A percentile compares a stretch with the other conserved stretches of the same genome.
phyloP scores from a whole-genome alignment of 2,329 filamentous ascomycete genomes.

The Cadophora sp. region DNA sequence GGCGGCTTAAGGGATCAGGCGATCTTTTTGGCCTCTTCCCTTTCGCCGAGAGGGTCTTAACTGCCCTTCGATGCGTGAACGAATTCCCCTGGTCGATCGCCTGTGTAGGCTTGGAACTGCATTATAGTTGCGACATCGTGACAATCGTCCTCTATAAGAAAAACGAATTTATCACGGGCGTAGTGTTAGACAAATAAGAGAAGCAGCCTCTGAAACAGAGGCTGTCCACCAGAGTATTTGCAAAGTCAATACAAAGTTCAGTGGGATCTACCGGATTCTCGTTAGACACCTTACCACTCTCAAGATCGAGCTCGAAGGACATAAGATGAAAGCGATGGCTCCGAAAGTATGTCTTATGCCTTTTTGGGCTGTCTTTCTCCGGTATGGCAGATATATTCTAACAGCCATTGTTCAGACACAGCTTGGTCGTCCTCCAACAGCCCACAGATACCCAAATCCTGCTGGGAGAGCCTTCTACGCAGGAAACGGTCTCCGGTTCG shows the following conservation, averaged over 20 bases:
- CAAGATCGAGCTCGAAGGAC: background rate
- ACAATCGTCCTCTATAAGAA: constrained; percentile 38
- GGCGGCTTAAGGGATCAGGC: background rate
- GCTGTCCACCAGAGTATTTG: constrained; percentile 7
- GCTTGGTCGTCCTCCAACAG: constrained; percentile 1
- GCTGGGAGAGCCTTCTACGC: background rate
- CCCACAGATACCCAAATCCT: constrained; percentile 5
- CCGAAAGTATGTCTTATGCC: background rate
- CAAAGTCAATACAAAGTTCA: constrained; percentile 8
- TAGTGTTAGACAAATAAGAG: too few relatives aligned
- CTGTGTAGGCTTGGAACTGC: constrained; percentile 39
- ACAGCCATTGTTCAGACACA: background rate
- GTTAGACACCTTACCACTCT: constrained; percentile 1
- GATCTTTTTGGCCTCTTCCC: constrained; percentile 27
- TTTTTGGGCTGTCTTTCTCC: too few relatives aligned
- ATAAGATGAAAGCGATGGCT: background rate
- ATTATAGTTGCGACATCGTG: constrained; percentile 38
- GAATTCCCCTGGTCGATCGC: constrained; percentile 37
- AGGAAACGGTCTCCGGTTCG: background rate
- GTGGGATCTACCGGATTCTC: background rate
- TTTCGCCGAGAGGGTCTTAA: constrained; percentile 35
- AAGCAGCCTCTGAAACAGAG: background rate
- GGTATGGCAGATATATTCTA: background rate
- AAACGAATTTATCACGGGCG: too few relatives aligned
- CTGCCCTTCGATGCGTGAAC: constrained; percentile 38